Conservation (phyloP, 331 rosid species). For the Prunus yedoensis region DNA sequence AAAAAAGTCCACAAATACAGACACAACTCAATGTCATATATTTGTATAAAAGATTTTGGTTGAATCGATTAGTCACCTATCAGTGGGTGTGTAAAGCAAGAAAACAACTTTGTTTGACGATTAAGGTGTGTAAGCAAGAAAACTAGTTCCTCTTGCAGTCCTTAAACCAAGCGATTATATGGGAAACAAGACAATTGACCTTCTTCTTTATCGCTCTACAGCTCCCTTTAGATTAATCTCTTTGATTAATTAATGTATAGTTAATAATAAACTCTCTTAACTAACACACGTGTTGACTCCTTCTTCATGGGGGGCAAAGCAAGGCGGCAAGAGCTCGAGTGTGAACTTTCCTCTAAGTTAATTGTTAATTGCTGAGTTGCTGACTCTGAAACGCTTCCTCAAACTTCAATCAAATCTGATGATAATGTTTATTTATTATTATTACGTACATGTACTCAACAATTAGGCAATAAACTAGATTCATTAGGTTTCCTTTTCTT, state of each 20-base stretch:
- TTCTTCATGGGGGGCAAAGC: too few species aligned
- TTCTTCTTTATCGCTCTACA: too few species aligned
- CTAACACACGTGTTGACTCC: neutral
- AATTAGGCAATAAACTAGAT: neutral
- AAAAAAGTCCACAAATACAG: too few species aligned
- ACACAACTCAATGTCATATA: too few species aligned
- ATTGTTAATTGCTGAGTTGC: neutral
- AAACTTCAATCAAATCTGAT: neutral
- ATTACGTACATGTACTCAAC: neutral
- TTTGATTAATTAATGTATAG: too few species aligned
- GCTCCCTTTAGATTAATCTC: neutral
- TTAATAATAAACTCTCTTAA: too few species aligned
- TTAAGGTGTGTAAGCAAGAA: neutral
- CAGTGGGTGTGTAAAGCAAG: too few species aligned
- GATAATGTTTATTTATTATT: neutral
- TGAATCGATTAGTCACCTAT: too few species aligned
- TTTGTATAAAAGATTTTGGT: too few species aligned
- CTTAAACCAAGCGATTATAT: too few species aligned
- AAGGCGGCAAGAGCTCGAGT: neutral
- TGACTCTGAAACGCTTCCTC: neutral
- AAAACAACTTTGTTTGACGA: too few species aligned
- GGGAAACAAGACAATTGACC: too few species aligned
- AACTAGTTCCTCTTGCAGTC: neutral
- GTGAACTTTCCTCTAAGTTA: neutral
- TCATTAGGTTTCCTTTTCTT: neutral